Evolutionary conservation across 2,329 filamentous ascomycete species (phyloP).

Genomic region (Xylariaceae sp.): DNA sequence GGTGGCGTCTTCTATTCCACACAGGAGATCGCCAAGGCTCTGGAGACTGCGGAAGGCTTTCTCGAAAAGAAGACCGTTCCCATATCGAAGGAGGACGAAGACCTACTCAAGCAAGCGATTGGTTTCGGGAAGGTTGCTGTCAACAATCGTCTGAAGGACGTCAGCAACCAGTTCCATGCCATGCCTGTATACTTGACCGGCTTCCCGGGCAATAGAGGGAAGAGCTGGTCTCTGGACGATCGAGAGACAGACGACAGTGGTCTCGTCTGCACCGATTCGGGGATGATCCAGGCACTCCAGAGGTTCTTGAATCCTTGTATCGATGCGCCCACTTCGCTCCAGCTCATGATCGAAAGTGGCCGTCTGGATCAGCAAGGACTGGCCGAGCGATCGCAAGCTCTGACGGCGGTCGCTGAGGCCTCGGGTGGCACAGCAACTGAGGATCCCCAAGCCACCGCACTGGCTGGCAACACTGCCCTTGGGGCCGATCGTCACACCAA

Average conservation of each 20-base stretch:
- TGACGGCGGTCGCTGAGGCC: conserved; percentile 13
- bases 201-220: conserved; percentile 55
- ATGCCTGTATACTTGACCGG: conserved; percentile 64
- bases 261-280: conserved; percentile 39
- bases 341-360: conserved; percentile 40
- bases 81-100: conserved; percentile 54
- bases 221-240: conserved; percentile 61
- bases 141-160: conserved; percentile 53
- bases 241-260: conserved; percentile 37
- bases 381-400: conserved; percentile 27
- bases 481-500: conserved; percentile 19
- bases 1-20: conserved; percentile 67
- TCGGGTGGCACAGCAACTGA: conserved; percentile 9
- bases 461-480: conserved; percentile 21
- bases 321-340: conserved; percentile 35
- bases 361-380: conserved; percentile 32
- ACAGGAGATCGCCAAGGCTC: conserved; percentile 53
- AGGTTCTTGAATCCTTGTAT: conserved; percentile 40
- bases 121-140: conserved; percentile 52
- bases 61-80: conserved; percentile 51
- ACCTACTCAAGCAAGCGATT: conserved; percentile 58
- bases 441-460: conserved; percentile 7
- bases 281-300: conserved; percentile 45
- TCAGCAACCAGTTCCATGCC: conserved; percentile 65
- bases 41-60: conserved; percentile 63